These are phyloP conservation scores for Cyberlindnera mississippiensis DNA, from an alignment of 805 yeast genomes.

Conservation along the genomic window DNA sequence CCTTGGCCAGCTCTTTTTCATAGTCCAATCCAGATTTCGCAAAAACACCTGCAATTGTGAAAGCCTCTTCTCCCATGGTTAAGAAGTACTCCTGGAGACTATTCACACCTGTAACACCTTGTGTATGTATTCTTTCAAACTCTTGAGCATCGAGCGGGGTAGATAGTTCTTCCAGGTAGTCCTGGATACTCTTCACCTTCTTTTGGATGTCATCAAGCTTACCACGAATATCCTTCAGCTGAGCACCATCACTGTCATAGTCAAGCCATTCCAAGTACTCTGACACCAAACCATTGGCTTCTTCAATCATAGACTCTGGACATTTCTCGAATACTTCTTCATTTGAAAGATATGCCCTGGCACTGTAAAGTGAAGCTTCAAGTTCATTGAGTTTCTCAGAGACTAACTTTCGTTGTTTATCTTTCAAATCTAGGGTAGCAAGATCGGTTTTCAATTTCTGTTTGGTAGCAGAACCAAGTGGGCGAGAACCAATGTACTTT, in stretches of 20 bases:
- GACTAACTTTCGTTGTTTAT: slow-evolving; percentile 46
- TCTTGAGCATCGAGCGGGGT: slow-evolving; percentile 46
- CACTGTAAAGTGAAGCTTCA: slow-evolving; percentile 68
- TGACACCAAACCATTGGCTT: slow-evolving; percentile 35
- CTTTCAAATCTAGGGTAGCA: slow-evolving; percentile 48
- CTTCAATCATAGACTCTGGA: slow-evolving; percentile 37
- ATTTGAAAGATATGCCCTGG: slow-evolving; percentile 57
- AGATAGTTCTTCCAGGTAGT: slow-evolving; percentile 37
- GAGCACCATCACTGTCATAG: slow-evolving; percentile 55
- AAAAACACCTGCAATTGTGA: slow-evolving; percentile 39
- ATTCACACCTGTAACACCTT: slow-evolving; percentile 39
- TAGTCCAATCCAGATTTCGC: slow-evolving; percentile 46
- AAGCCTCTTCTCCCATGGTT: slow-evolving; percentile 43
- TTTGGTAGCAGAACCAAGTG: slow-evolving; percentile 47
- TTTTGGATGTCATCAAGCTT: slow-evolving; percentile 28
- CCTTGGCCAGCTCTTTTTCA: slow-evolving; percentile 45
- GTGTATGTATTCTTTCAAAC: slow-evolving; percentile 40
- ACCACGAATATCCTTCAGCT: slow-evolving; percentile 34
- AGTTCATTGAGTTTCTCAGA: slow-evolving; percentile 63
- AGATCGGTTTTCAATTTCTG: slow-evolving; percentile 45
- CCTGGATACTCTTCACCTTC: slow-evolving; percentile 32
- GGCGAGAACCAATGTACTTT: slow-evolving; percentile 39
- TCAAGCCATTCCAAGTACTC: slow-evolving; percentile 76
- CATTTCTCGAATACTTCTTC: slow-evolving; percentile 42
- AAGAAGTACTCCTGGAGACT: slow-evolving; percentile 42